Evolutionary conservation across 2,329 filamentous ascomycete genomes (phyloP).

Genomic region (Grosmannia penicillata): DNA sequence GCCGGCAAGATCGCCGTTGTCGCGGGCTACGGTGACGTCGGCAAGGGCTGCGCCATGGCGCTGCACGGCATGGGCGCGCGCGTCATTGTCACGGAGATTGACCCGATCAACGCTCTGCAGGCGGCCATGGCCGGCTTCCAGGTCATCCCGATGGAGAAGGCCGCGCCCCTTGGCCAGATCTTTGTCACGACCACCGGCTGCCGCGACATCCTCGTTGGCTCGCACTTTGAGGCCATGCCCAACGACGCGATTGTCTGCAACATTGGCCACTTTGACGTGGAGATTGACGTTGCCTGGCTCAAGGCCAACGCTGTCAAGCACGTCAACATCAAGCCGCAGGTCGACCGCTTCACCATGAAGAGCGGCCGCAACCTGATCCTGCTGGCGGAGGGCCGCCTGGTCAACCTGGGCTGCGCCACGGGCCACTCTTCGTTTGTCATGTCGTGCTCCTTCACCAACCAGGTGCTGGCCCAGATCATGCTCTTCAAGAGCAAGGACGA

Average conservation of each 20-base stretch:
- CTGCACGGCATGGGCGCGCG: conserved; percentile 95
- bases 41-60: conserved; percentile 94
- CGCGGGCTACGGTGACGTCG: conserved; percentile 96
- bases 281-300: conserved; percentile 99
- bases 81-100: conserved; percentile 90
- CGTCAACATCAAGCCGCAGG: conserved; percentile 99
- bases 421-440: conserved; percentile 99
- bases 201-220: conserved; percentile 87
- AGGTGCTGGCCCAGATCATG: conserved; percentile 98
- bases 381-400: conserved; percentile 92
- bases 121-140: conserved; percentile 94
- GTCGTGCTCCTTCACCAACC: conserved; percentile 99
- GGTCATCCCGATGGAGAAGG: conserved; percentile 95
- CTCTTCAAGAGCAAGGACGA: conserved; percentile 86
- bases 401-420: conserved; percentile 98
- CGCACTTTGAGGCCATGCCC: conserved; percentile 88
- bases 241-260: conserved; percentile 99
- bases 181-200: conserved; percentile 98
- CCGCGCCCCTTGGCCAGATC: conserved; percentile 78
- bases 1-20: conserved; percentile 97
- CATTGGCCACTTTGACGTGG: conserved; percentile 99
- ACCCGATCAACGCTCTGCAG: conserved; percentile 99
- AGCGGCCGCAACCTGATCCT: conserved; percentile 96
- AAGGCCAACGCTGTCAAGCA: conserved; percentile 90
- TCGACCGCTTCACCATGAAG: conserved; percentile 92